These are phyloP conservation scores for Coprinellus micaceus DNA, from an alignment of 768 basidiomycete species.

Conservation along the genomic window DNA sequence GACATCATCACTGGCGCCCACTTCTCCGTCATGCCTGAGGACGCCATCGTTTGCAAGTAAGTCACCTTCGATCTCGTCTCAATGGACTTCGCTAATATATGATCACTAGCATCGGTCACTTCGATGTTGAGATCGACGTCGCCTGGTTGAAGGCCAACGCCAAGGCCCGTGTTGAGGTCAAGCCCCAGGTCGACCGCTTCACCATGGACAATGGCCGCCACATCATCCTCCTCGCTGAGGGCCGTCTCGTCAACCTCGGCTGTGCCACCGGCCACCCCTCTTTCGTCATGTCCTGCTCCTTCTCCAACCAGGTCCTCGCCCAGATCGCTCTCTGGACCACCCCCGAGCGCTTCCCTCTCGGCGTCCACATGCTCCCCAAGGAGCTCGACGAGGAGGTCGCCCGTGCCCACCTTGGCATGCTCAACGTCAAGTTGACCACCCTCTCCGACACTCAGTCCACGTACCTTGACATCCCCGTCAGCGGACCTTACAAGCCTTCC, in stretches of 20 bases:
- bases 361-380: slow-evolving; percentile 98
- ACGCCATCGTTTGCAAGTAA: slow-evolving; percentile 97
- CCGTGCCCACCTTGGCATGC: slow-evolving; percentile 85
- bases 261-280: slow-evolving; percentile 99
- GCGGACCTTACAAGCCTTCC: slow-evolving; percentile 62
- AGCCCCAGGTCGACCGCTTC: slow-evolving; percentile 98
- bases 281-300: slow-evolving; percentile 99
- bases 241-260: slow-evolving; percentile 98
- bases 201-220: slow-evolving; percentile 91
- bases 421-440: slow-evolving; percentile 91
- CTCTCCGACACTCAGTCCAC: slow-evolving; percentile 69
- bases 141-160: slow-evolving; percentile 98
- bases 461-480: slow-evolving; percentile 87
- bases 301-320: slow-evolving; percentile 96
- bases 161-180: slow-evolving; percentile 78
- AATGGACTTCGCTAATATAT: slow-evolving; percentile 2
- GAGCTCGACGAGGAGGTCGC: slow-evolving; percentile 99
- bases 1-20: slow-evolving; percentile 94
- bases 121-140: slow-evolving; percentile 91
- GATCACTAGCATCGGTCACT: slow-evolving; percentile 71
- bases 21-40: slow-evolving; percentile 93
- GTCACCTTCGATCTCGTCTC: slow-evolving; percentile 25
- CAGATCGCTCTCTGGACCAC: slow-evolving; percentile 98
- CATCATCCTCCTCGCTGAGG: slow-evolving; percentile 95
- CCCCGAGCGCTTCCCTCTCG: slow-evolving; percentile 87